Conservation (phyloP, 2,329 filamentous ascomycete species). For the Paraphaeosphaeria sporulosa region DNA sequence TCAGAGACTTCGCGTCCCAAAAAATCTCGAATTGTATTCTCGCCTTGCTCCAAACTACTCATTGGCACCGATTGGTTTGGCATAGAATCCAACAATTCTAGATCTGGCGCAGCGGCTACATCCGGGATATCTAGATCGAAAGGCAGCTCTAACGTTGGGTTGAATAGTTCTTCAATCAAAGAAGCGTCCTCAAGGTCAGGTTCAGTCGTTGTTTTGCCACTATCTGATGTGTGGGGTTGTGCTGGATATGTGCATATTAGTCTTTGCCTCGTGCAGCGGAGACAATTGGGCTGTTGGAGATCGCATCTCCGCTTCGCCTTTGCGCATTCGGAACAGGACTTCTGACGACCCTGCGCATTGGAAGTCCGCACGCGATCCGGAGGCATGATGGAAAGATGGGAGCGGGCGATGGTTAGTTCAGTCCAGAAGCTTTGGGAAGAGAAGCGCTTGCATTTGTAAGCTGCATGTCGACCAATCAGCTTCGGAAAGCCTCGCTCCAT, state of each 20-base stretch:
- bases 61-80: constrained; percentile 21
- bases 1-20: constrained; percentile 24
- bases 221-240: constrained; percentile 13
- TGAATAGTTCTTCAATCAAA: constrained; percentile 2
- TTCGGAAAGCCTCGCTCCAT: not conserved
- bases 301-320: constrained; percentile 66
- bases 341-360: constrained; percentile 51
- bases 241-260: constrained; percentile 58
- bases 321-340: constrained; percentile 65
- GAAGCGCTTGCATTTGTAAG: not conserved
- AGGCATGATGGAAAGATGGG: constrained; percentile 49
- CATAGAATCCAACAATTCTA: constrained; percentile 25
- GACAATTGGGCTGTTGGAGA: constrained; percentile 59
- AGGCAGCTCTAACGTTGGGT: constrained; percentile 2
- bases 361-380: constrained; percentile 39
- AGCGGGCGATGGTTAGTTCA: not conserved
- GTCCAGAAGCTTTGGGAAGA: not conserved
- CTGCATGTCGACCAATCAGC: not conserved
- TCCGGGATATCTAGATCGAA: constrained; percentile 9
- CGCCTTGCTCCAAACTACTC: constrained; percentile 18
- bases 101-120: constrained; percentile 6
- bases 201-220: constrained; percentile 8
- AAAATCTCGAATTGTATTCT: constrained; percentile 62
- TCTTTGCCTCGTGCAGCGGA: constrained; percentile 59
- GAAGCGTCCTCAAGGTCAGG: constrained; percentile 21